Evolutionary conservation across 768 basidiomycete species (phyloP).

Genomic region (Phylloporus arenicola): DNA sequence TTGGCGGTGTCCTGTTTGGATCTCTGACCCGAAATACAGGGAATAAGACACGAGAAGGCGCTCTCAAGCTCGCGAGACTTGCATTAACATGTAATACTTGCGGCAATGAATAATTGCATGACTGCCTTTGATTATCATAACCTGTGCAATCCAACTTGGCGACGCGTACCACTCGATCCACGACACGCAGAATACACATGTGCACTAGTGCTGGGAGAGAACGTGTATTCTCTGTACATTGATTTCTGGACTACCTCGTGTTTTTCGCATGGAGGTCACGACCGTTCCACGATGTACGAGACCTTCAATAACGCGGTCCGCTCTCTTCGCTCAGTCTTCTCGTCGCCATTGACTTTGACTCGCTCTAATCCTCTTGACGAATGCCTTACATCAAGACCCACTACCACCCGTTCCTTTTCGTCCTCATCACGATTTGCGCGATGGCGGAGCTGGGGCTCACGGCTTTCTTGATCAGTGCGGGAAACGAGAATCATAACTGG

Average conservation of each 20-base stretch:
- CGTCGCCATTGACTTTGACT: conserved; percentile 10
- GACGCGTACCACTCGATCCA: conserved; percentile 2
- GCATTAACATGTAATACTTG: conserved; percentile 43
- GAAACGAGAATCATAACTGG: conserved; percentile 59
- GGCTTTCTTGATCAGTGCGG: conserved; percentile 65
- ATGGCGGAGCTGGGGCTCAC: conserved; percentile 72
- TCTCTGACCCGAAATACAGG: conserved; percentile 40
- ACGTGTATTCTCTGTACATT: conserved; percentile 8
- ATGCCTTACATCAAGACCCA: conserved; percentile 46
- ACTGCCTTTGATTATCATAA: conserved; percentile 11
- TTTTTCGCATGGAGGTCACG: conserved; percentile 29
- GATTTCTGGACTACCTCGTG: conserved; percentile 25
- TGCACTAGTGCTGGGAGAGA: conserved; percentile 4
- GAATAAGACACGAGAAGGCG: conserved; percentile 87
- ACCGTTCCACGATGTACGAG: conserved; percentile 19
- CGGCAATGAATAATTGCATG: conserved; percentile 13
- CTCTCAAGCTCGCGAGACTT: conserved; percentile 68
- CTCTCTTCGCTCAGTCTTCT: conserved; percentile 8
- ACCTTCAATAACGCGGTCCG: conserved; percentile 15
- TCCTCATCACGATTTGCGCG: conserved; percentile 59
- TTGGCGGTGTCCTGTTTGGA: background rate
- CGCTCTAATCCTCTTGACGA: conserved; percentile 10
- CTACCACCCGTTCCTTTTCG: conserved; percentile 59
- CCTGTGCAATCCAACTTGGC: conserved; percentile 10
- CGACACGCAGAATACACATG: conserved; percentile 16